Conservation (phyloP, 257 asterid genomes). For the Eustoma russellianum region DNA sequence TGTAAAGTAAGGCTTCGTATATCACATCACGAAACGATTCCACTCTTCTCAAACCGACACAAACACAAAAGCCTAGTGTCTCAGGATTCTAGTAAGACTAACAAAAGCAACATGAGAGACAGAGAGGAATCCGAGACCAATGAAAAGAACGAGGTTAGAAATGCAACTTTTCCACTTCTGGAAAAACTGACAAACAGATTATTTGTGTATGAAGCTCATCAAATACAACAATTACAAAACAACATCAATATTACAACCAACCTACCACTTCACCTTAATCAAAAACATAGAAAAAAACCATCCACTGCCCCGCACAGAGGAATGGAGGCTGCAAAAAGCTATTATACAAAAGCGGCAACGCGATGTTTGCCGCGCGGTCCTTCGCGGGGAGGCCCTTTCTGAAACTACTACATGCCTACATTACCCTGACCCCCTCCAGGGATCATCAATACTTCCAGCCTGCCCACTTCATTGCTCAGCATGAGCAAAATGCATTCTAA, state of each 20-base stretch:
- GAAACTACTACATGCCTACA: slow-evolving; percentile 56
- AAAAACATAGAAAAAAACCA: slow-evolving; percentile 22
- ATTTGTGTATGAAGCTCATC: slow-evolving; percentile 59
- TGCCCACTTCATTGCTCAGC: slow-evolving; percentile 43
- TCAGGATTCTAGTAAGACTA: too few species aligned
- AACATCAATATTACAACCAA: slow-evolving; percentile 43
- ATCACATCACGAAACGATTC: too few species aligned
- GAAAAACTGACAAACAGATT: slow-evolving; percentile 23
- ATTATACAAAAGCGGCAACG: slow-evolving; percentile 43
- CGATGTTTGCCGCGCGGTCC: slow-evolving; percentile 30
- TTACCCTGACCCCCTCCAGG: slow-evolving; percentile 65
- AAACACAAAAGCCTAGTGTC: too few species aligned
- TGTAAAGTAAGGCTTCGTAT: too few species aligned
- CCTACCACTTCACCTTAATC: slow-evolving; percentile 36
- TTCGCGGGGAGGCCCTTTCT: slow-evolving; percentile 20
- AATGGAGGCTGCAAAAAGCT: slow-evolving; percentile 42
- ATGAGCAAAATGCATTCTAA: slow-evolving; percentile 67
- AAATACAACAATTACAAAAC: slow-evolving; percentile 77
- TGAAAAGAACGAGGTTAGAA: too few species aligned
- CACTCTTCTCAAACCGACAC: too few species aligned
- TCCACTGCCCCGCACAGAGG: slow-evolving; percentile 37
- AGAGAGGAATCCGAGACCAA: too few species aligned
- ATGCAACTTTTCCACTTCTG: too few species aligned
- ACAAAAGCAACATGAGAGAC: too few species aligned
- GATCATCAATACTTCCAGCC: slow-evolving; percentile 41